Base-by-base conservation (phyloP, 1,284 basidiomycete genomes). In the Nidula niveotomentosa region DNA sequence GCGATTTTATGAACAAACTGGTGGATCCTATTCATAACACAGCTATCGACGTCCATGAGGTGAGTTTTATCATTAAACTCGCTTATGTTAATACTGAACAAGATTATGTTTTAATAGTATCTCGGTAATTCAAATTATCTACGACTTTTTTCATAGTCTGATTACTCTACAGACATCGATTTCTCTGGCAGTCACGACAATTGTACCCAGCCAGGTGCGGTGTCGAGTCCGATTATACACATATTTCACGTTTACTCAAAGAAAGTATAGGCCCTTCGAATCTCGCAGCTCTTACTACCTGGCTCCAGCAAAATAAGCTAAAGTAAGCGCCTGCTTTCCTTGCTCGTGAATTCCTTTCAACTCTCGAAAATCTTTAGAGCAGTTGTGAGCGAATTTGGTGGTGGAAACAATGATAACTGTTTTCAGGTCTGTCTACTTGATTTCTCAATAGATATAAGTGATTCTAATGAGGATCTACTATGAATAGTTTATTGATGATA, bases 41-140 rank as follows among this genome's bases (percentile, higher is more conserved):
- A 0, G 77, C 76, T 5, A 76, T 79, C 51, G 76, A 79, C 60
- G 64, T 78, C 30, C 76, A 79, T 56, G 77, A 79, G 67, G 70
- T 71, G 37, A 18, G 63, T 50, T 13, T 13, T 36, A 9, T 13
- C 23, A 23, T 3, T 3, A 23, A 23, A 23, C 23, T 23, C 23
- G 23, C 3, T 23, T 3, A 23, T 23, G 23, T 2, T 23, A 23
- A 23, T 23, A 2, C 23, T 23, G 3, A 23, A 23, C 23, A 23
- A 23, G 23, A 23, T 23, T 23, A 23, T 23, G 23, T 23, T 2
- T 23, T 23, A 23, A 23, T 23, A 53, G 59, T 51, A 12, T 18
- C 48, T 34, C 15, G 7, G 9, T 33, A 23, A 23, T 23, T 3
- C 23, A 23, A 23, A 23, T 23, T 23, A 23, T 23, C 23, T 23